Evolutionary conservation across 1,284 basidiomycete species (phyloP).

Genomic region (Ustilago curta): DNA sequence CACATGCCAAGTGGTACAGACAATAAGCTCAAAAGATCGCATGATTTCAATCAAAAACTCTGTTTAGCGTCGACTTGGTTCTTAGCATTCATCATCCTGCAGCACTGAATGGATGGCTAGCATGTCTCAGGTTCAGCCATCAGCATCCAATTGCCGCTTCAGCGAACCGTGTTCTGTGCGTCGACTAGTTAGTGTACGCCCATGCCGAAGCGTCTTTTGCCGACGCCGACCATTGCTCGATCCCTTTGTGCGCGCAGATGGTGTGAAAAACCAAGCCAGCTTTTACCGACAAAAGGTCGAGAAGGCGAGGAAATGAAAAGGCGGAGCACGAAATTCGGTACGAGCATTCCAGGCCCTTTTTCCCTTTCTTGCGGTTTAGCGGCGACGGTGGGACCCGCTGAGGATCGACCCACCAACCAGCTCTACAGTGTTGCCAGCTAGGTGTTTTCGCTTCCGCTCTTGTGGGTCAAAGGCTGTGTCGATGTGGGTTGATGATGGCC

Average conservation of each 20-base stretch:
- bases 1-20: too few species aligned
- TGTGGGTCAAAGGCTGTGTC: too few species aligned
- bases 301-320: background rate
- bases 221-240: background rate
- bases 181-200: background rate
- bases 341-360: constrained; percentile 15
- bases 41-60: too few species aligned
- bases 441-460: too few species aligned
- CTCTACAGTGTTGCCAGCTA: too few species aligned
- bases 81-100: constrained; percentile 2
- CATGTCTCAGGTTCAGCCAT: background rate
- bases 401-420: background rate
- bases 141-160: background rate
- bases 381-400: background rate
- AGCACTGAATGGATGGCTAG: background rate
- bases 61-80: too few species aligned
- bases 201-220: background rate
- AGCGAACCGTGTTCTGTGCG: background rate
- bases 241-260: background rate
- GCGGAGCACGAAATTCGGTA: constrained; percentile 15
- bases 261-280: constrained; percentile 3
- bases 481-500: too few species aligned
- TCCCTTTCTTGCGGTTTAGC: constrained; percentile 1
- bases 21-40: too few species aligned
- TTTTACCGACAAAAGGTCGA: background rate